These are phyloP conservation scores for Microsporum canis DNA, from an alignment of 2,329 filamentous ascomycete genomes.

Conservation along the genomic window DNA sequence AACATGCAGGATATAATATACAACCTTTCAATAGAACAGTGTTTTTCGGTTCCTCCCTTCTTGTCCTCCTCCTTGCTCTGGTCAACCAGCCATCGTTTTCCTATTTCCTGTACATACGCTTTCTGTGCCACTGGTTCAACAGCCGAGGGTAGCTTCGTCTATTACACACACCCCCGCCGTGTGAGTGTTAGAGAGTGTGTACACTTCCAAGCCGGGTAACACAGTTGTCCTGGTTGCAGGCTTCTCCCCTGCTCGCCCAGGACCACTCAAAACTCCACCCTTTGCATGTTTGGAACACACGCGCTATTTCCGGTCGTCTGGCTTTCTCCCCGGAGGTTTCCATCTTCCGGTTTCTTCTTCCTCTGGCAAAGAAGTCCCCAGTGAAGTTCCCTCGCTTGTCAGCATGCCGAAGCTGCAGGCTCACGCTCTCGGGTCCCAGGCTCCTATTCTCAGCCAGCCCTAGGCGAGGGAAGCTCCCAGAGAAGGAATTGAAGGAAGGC, in stretches of 20 bases:
- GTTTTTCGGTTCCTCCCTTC: no score
- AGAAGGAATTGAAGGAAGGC: not conserved
- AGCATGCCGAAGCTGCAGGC: not conserved
- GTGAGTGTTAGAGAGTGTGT: not conserved
- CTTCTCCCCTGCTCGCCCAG: not conserved
- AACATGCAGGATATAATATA: not conserved
- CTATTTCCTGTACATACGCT: not conserved
- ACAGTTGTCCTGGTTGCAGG: not conserved
- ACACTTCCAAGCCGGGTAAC: not conserved
- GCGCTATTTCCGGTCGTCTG: not conserved
- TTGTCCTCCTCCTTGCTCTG: not conserved
- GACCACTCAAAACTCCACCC: not conserved
- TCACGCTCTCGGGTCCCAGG: no score
- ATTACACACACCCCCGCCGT: not conserved
- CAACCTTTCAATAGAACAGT: no score
- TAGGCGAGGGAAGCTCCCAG: not conserved
- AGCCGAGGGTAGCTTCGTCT: not conserved
- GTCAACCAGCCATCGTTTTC: not conserved
- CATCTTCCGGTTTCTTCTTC: not conserved
- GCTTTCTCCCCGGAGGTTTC: not conserved
- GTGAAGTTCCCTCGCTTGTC: not conserved
- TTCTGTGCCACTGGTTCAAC: not conserved
- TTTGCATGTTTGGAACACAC: not conserved
- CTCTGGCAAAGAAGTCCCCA: no score
- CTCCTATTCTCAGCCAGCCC: not conserved